Base-by-base conservation (phyloP, 345 rosid species). In the Gossypium sturtianum region DNA sequence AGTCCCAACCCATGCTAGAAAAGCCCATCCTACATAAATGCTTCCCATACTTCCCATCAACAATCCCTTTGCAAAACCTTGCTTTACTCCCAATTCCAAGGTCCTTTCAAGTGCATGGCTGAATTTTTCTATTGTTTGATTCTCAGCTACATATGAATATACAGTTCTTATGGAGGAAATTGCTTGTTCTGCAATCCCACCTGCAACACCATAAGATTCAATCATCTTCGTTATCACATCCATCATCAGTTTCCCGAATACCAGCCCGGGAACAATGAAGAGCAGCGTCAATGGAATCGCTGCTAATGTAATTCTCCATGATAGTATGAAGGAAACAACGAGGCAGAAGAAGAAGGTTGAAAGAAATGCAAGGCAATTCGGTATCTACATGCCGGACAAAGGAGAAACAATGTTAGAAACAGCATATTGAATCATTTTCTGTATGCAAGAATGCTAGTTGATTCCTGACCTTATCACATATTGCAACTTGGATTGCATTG, bases 41-140 rank as follows among this genome's bases (percentile, higher is more conserved):
- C 72, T 85, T 64, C 94, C 94, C 90, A 89, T 83, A 80, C 91
- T 83, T 58, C 94, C 94, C 89, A 86, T 84, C 87, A 89, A 34
- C 78, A 89, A 73, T 19, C 94, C 91, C 77, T 89, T 88, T 23
- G 91, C 86, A 44, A 86, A 72, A 45, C 91, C 94, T 82, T 77
- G 87, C 79, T 85, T 85, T 20, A 86, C 62, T 76, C 94, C 91
- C 62, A 86, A 56, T 43, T 79, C 87, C 85, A 84, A 49, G 15
- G 90, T 86, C 54, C 59, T 82, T 44, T 85, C 74, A 60, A 88
- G 89, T 58, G 88, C 83, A 5, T 17, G 22, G 65, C 94, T 88
- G 85, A 84, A 88, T 75, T 76, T 84, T 0, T 66, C 70, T 0
- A 85, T 75, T 38, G 87, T 89, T 45, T 85, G 83, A 45, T 74